Percentiles rank a stretch among this genome's conserved stretches.
Conservation (phyloP, 345 rosid genomes). For the Sonneratia caseolaris region DNA sequence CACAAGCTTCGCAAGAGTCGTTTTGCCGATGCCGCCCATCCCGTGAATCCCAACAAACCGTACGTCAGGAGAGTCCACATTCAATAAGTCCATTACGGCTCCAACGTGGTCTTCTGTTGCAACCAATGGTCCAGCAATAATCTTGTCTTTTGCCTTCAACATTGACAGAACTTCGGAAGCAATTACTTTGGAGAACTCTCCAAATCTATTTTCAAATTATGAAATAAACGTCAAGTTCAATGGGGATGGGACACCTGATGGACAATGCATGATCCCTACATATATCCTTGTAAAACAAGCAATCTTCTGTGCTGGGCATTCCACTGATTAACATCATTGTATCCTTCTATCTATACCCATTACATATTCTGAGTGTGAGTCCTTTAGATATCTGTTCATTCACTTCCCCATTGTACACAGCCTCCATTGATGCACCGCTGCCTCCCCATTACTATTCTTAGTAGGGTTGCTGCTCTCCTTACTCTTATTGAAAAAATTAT, state of each 20-base stretch:
- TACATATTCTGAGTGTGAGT: too few relatives aligned
- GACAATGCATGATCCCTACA: background rate
- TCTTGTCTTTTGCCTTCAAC: background rate
- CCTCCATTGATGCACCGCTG: too few relatives aligned
- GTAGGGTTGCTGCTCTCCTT: too few relatives aligned
- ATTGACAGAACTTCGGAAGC: background rate
- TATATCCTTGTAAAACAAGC: background rate
- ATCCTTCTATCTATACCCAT: too few relatives aligned
- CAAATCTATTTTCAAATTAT: background rate
- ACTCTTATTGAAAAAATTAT: too few relatives aligned
- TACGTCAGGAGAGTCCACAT: background rate
- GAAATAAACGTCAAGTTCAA: background rate
- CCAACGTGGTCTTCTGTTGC: background rate
- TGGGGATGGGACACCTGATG: background rate
- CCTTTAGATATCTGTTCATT: too few relatives aligned
- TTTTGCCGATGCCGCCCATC: slow-evolving; percentile 6
- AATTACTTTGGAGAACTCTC: background rate
- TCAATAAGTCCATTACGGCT: background rate
- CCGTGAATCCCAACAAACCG: slow-evolving; percentile 8
- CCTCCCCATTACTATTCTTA: too few relatives aligned
- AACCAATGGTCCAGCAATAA: background rate
- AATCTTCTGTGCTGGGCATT: too few relatives aligned
- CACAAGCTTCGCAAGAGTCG: slow-evolving; percentile 1
- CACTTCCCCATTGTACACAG: too few relatives aligned
- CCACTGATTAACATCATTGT: too few relatives aligned